Evolutionary conservation across 306 rosid genomes (phyloP).

Genomic region (Trifolium repens): DNA sequence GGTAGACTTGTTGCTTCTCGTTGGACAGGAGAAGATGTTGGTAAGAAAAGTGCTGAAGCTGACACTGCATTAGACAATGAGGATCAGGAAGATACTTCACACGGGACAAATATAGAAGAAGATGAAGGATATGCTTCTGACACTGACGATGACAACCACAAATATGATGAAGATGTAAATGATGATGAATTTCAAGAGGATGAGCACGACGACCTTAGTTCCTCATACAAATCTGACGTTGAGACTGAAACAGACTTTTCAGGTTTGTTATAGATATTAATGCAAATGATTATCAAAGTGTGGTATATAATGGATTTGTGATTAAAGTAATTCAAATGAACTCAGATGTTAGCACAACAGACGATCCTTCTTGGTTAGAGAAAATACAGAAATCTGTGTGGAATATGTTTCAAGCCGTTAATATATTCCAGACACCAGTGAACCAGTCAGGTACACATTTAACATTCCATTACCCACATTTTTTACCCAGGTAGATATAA

Average conservation of each 20-base stretch:
- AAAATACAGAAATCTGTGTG: conserved; percentile 76
- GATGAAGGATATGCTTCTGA: conserved; percentile 83
- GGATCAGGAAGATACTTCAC: conserved; percentile 49
- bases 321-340: conserved; percentile 31
- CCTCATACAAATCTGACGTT: conserved; percentile 66
- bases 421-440: conserved; percentile 87
- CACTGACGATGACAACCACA: conserved; percentile 70
- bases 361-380: conserved; percentile 84
- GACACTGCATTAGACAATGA: conserved; percentile 51
- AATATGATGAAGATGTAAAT: conserved; percentile 64
- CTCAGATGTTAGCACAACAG: conserved; percentile 61
- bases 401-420: conserved; percentile 68
- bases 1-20: conserved; percentile 99
- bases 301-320: conserved; percentile 35
- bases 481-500: conserved; percentile 13
- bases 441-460: conserved; percentile 75
- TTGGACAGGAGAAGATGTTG: conserved; percentile 86
- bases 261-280: conserved; percentile 59
- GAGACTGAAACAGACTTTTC: conserved; percentile 65
- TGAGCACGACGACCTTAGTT: conserved; percentile 61
- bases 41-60: conserved; percentile 52
- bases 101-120: conserved; percentile 57
- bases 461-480: conserved; percentile 23
- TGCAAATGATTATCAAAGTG: conserved; percentile 37
- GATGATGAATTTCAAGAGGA: conserved; percentile 66